Base-by-base conservation (phyloP, 1,139 yeast species). In the Pichia inconspicua region DNA sequence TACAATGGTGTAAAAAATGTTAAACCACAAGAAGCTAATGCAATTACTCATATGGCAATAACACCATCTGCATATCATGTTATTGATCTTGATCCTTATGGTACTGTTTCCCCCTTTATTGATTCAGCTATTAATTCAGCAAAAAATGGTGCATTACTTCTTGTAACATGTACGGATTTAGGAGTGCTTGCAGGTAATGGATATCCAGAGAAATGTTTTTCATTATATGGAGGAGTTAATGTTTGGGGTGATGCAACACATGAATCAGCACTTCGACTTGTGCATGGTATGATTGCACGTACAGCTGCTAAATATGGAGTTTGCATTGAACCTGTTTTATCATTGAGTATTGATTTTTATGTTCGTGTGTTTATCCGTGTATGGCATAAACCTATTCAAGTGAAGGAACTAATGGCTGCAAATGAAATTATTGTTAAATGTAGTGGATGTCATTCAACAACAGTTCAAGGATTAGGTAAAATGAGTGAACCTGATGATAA, bases 131-230 rank as follows among this genome's bases (percentile, higher is more conserved):
- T 92, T 34, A 95, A 87, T 58, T 72, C 84, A 38, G 76, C 90
- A 14, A 78, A 76, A 46, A 90, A 89, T 56, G 92, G 84, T 44
- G 99, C 97, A 0, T 63, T 92, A 44, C 67, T 92, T 57, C 69
- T 90, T 44, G 92, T 92, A 8, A 92, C 99, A 0, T 94, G 98
- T 65, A 92, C 99, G 0, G 99, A 92, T 68, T 76, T 95, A 19
- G 95, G 96, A 0, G 97, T 92, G 1, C 73, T 92, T 48, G 98
- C 97, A 0, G 98, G 98, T 7, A 83, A 84, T 54, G 94, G 96
- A 15, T 90, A 90, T 65, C 97, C 97, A 0, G 99, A 92, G 59
- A 92, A 92, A 65, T 92, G 97, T 66, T 92, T 82, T 70, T 89
- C 97, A 0, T 73, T 86, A 32, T 92, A 92, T 63, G 98, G 98